Evolutionary conservation across 2,329 filamentous ascomycete species (phyloP), one percentile per base, ranked within the genome.

Genomic region (Pseudocercospora musae): DNA sequence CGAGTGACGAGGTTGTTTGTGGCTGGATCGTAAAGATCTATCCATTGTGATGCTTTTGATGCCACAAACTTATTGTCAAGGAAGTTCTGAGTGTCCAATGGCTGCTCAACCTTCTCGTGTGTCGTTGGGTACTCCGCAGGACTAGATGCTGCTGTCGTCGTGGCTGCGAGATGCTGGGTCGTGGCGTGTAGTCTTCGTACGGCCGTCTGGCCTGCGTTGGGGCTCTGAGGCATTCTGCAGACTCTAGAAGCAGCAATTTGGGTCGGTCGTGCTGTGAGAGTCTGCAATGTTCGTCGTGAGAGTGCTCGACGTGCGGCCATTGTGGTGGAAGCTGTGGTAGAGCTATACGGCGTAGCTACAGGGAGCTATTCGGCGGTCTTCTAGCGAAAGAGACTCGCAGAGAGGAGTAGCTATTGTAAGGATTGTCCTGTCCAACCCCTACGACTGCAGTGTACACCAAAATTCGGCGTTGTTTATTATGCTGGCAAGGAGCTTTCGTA

Each of bases 1-100:
- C 90, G 86, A 13, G 91, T 94, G 65, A 95, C 87, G 68, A 94
- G 84, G 78, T 92, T 90, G 81, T 93, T 94, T 71, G 91, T 94
- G 54, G 91, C 90, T 20, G 91, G 91, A 78, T 95, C 91, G 78
- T 90, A 81, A 67, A 95, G 80, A 72, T 92, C 89, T 75, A 94
- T 92, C 82, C 87, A 92, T 78, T 88, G 81, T 63, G 86, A 83
- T 27, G 90, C 82, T 71, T 83, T 78, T 18, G 90, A 93, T 55
- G 83, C 78, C 59, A 88, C 79, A 74, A 94, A 92, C 75, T 89
- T 79, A 79, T 95, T 95, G 82, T 95, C 85, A 69, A 95, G 75
- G 76, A 95, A 95, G 81, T 90, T 92, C 27, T 87, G 89, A 13
- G 91, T 94, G 75, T 93, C 85, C 70, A 84, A 78, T 40, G 89